phyloP scores from a whole-genome alignment of 1,139 yeast genomes.

The Zygoascus hellenicus region DNA sequence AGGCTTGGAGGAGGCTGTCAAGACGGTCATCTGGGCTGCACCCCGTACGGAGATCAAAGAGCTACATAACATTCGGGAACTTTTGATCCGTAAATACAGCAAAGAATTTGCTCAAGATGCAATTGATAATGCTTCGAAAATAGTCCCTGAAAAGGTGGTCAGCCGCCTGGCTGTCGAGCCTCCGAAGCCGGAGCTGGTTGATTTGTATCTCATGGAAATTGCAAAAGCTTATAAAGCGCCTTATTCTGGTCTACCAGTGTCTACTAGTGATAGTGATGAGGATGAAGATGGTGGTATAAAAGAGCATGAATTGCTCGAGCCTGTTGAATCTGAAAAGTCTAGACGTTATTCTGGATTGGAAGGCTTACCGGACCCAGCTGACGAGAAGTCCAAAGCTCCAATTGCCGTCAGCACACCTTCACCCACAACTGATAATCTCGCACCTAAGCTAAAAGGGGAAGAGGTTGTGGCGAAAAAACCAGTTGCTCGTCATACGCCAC shows the following conservation, averaged over 20 bases:
- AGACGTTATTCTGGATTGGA: conserved; percentile 22
- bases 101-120: conserved; percentile 57
- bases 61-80: conserved; percentile 53
- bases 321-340: conserved; percentile 20
- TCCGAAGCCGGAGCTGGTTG: conserved; percentile 61
- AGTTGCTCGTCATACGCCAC: conserved; percentile 6
- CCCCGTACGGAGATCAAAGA: conserved; percentile 76
- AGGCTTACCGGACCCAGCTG: conserved; percentile 21
- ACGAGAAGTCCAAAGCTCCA: conserved; percentile 37
- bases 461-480: conserved; percentile 15
- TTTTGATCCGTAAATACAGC: conserved; percentile 61
- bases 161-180: conserved; percentile 61
- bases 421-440: conserved; percentile 42
- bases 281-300: conserved; percentile 22
- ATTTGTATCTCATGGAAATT: conserved; percentile 68
- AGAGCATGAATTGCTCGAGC: conserved; percentile 20
- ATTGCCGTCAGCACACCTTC: conserved; percentile 44
- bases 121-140: conserved; percentile 48
- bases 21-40: conserved; percentile 63
- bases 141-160: conserved; percentile 60
- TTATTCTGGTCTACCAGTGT: conserved; percentile 51
- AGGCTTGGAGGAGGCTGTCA: conserved; percentile 68
- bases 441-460: conserved; percentile 31
- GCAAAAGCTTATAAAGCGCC: conserved; percentile 77
- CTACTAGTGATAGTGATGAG: conserved; percentile 29